Evolutionary conservation across 179 eudicot species (phyloP), one percentile per base, ranked within the genome.

Genomic region (Spinacia oleracea): DNA sequence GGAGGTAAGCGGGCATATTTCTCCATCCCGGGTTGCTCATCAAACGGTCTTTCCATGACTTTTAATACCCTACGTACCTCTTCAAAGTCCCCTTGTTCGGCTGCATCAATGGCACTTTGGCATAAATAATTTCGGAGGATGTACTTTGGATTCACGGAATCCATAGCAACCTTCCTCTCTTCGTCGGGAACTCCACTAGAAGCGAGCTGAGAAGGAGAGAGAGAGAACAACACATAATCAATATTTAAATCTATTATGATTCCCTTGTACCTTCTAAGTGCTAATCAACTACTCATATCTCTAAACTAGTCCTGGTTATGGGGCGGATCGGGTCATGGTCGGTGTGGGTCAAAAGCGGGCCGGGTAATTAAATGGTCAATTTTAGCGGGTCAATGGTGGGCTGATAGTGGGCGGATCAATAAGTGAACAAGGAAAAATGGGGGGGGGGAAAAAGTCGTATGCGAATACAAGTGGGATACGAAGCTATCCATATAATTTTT

Each of bases 11-110:
- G 94, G 12, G 99, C 98, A 65, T 96, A 96, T 67, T 89, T 94
- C 81, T 96, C 97, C 99, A 96, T 94, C 66, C 98, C 99, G 1
- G 98, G 97, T 76, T 94, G 98, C 29, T 94, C 98, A 42, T 92
- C 98, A 72, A 58, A 96, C 4, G 99, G 98, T 63, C 91, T 80
- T 74, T 90, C 89, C 93, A 96, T 90, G 66, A 96, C 98, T 77
- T 91, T 96, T 43, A 96, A 81, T 32, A 96, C 78, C 55, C 87
- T 74, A 5, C 91, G 86, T 48, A 96, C 90, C 85, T 94, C 99
- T 77, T 77, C 93, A 83, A 89, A 96, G 83, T 96, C 97, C 14
- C 98, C 98, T 84, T 87, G 90, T 46, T 96, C 99, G 20, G 99
- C 99, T 64, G 92, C 88, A 82, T 96, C 97, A 6, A 94, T 96